Percentiles rank a stretch among this genome's conserved stretches.
Evolutionary conservation across 2,329 filamentous ascomycete genomes (phyloP).

Genomic region (Orbilia quercus): DNA sequence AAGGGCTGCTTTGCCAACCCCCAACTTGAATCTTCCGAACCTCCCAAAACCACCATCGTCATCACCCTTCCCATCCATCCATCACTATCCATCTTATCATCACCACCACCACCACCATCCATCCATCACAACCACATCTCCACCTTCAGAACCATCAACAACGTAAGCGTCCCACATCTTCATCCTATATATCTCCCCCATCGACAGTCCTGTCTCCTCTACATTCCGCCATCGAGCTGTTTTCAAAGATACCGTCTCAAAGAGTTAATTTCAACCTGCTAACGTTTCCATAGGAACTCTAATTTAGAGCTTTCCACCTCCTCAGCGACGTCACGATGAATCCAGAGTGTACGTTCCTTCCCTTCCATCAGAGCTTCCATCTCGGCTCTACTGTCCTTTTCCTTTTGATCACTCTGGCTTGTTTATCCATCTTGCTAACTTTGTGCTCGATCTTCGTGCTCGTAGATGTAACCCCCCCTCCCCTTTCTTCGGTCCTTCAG

Average conservation of each 20-base stretch:
- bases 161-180: conserved; percentile 12
- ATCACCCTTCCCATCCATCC: conserved; percentile 15
- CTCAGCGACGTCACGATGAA: conserved; percentile 52
- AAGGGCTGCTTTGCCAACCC: conserved; percentile 24
- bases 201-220: background rate
- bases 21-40: conserved; percentile 51
- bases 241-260: conserved; percentile 47
- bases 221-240: conserved; percentile 23
- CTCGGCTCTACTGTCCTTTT: conserved; percentile 7
- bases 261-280: conserved; percentile 41
- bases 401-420: background rate
- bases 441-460: conserved; percentile 7
- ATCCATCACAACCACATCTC: conserved; percentile 13
- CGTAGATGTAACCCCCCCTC: conserved; percentile 48
- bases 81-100: conserved; percentile 6
- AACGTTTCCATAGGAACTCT: conserved; percentile 52
- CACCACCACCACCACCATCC: conserved; percentile 11
- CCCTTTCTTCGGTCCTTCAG: conserved; percentile 35
- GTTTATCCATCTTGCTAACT: conserved; percentile 37
- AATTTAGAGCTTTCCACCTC: conserved; percentile 55
- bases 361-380: conserved; percentile 13
- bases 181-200: conserved; percentile 1
- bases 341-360: conserved; percentile 53
- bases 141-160: background rate
- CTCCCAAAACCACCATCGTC: conserved; percentile 30